A percentile compares a stretch with the other conserved stretches of the same genome.
phyloP scores from a whole-genome alignment of 805 yeast species.

The Ogataea minuta region DNA sequence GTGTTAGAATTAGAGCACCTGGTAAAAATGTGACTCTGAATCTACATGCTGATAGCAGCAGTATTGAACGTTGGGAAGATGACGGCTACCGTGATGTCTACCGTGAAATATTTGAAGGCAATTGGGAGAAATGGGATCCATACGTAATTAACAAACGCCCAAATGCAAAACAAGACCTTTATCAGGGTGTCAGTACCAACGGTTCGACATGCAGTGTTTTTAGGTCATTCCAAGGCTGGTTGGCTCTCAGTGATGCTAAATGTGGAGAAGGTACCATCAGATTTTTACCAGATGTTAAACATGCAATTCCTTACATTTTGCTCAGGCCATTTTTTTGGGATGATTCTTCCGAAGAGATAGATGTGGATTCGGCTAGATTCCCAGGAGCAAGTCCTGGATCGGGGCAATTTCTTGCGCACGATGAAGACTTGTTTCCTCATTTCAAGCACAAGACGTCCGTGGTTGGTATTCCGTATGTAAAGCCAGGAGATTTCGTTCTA shows the following conservation, averaged over 20 bases:
- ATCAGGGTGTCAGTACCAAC: slow-evolving; percentile 20
- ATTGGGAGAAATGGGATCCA: slow-evolving; percentile 45
- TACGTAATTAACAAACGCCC: slow-evolving; percentile 36
- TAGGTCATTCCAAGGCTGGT: slow-evolving; percentile 45
- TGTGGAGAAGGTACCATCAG: slow-evolving; percentile 39
- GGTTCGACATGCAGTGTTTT: slow-evolving; percentile 29
- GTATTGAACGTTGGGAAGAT: slow-evolving; percentile 48
- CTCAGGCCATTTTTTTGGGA: slow-evolving; percentile 39
- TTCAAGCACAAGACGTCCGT: slow-evolving; percentile 33
- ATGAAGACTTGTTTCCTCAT: slow-evolving; percentile 34
- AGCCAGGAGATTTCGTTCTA: slow-evolving; percentile 41
- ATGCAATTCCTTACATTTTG: slow-evolving; percentile 38
- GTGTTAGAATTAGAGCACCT: slow-evolving; percentile 40
- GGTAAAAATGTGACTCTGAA: slow-evolving; percentile 37
- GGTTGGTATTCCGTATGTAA: slow-evolving; percentile 38
- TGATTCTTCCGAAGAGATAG: slow-evolving; percentile 21
- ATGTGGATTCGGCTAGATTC: slow-evolving; percentile 32
- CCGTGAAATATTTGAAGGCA: slow-evolving; percentile 36
- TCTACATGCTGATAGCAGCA: slow-evolving; percentile 43
- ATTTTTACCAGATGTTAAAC: slow-evolving; percentile 36
- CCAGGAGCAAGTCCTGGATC: slow-evolving; percentile 41
- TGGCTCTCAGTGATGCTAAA: slow-evolving; percentile 36
- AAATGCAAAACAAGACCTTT: slow-evolving; percentile 34
- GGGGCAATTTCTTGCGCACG: slow-evolving; percentile 33
- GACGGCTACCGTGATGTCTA: slow-evolving; percentile 37